Evolutionary conservation across 768 basidiomycete genomes (phyloP), one percentile per base, ranked within the genome.

Genomic region (Sarcodon sp.): DNA sequence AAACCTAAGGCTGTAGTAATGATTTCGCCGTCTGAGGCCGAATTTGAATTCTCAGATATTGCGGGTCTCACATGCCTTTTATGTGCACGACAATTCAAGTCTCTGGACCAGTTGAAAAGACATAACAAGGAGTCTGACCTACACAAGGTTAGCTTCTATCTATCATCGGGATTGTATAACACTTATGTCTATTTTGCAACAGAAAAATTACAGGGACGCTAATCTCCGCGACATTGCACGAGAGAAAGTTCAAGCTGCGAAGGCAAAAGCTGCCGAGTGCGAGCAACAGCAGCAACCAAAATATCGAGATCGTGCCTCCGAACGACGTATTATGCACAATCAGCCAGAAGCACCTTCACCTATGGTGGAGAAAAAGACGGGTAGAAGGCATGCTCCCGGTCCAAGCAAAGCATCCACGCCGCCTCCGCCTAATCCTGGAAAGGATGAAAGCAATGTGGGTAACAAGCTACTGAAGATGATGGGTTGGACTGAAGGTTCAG

Each of bases 391-490:
- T 43, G 78, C 75, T 7, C 84, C 80, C 10, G 81, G 78, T 1
- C 82, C 81, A 0, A 71, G 77, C 0, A 67, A 75, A 0, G 75
- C 82, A 3, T 68, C 83, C 2, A 64, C 72, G 1, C 78, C 83
- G 0, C 77, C 83, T 1, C 77, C 79, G 7, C 72, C 77, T 5
- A 79, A 83, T 55, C 87, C 82, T 5, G 87, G 78, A 5, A 69
- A 87, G 59, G 92, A 97, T 56, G 78, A 82, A 45, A 80, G 57
- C 37, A 98, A 98, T 55, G 76, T 90, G 9, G 96, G 96, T 6
- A 93, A 93, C 59, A 92, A 89, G 59, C 61, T 99, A 49, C 63
- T 98, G 53, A 89, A 90, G 63, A 93, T 94, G 79, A 97, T 98
- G 93, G 96, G 94, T 0, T 98, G 93, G 93, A 87, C 75, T 53